A percentile compares a stretch with the other conserved stretches of the same genome.
Conservation (phyloP, 2,329 filamentous ascomycete species). For the Nigrospora osmanthi region DNA sequence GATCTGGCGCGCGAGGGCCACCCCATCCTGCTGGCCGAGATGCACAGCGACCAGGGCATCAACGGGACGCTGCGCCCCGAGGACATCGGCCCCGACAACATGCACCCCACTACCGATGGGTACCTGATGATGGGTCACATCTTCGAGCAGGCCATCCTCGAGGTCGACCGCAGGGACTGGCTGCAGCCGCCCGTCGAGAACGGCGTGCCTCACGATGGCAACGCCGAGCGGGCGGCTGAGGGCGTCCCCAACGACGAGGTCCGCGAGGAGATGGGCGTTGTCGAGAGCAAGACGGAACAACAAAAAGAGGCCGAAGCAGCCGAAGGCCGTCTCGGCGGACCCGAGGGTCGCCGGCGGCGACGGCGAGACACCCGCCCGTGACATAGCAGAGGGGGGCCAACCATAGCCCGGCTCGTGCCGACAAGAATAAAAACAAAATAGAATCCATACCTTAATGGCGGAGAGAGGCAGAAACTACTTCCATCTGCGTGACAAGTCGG, state of each 20-base stretch:
- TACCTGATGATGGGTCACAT: constrained; percentile 20
- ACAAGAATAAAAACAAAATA: too few relatives aligned
- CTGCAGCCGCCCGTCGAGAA: constrained; percentile 12
- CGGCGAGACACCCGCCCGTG: too few relatives aligned
- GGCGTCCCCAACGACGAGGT: constrained; percentile 1
- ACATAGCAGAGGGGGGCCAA: too few relatives aligned
- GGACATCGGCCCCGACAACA: constrained; percentile 15
- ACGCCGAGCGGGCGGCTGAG: constrained; percentile 13
- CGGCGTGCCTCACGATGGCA: constrained; percentile 14
- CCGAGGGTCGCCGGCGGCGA: too few relatives aligned
- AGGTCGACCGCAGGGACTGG: constrained; percentile 14
- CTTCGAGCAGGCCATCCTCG: constrained; percentile 15
- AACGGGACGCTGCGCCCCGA: constrained; percentile 10
- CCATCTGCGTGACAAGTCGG: too few relatives aligned
- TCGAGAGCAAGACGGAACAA: too few relatives aligned
- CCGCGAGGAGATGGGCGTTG: not conserved
- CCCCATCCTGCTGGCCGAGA: constrained; percentile 15
- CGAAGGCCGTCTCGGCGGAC: too few relatives aligned
- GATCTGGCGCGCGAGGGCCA: constrained; percentile 14
- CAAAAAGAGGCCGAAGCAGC: too few relatives aligned
- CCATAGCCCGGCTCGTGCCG: too few relatives aligned
- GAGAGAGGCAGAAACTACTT: too few relatives aligned
- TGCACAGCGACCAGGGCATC: constrained; percentile 17
- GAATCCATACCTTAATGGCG: too few relatives aligned
- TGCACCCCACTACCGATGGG: constrained; percentile 18